Base-by-base conservation (phyloP, 495 filamentous ascomycete genomes). In the Parmelia sp. region DNA sequence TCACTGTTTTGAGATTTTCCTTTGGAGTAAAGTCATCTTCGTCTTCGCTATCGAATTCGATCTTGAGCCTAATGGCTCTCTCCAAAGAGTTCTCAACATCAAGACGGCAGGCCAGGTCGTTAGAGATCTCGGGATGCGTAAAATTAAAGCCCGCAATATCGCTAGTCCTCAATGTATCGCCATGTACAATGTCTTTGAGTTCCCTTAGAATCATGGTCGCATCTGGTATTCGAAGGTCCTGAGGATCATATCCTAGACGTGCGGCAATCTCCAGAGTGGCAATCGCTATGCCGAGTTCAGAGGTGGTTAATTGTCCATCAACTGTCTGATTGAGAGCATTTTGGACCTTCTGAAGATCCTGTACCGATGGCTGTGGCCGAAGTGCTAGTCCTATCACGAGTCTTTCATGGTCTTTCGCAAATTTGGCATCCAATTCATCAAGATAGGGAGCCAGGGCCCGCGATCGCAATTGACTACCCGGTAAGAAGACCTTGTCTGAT, bases 1-100 rank as follows among this genome's bases (percentile, higher is more conserved):
- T 79, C 1, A 69, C 66, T 11, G 73, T 73, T 19, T 60, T 68
- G 1, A 71, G 62, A 0, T 71, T 69, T 60, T 79, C 74, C n/a
- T 58, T 60, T 64, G 75, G 77, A n/a, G 71, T 66, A 62, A 74
- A 79, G 35, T 79, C 76, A 25, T 77, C 72, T 23, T 77, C 74
- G 42, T 71, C 70, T 21, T 60, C 64, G 29, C 66, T 62, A 12
- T 67, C 65, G 45, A 75, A 71, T 47, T 74, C 73, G 49, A 74
- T 65, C 11, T 72, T 68, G 55, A 59, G 67, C 47, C 65, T 72
- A n/a, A 62, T 70, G 49, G 61, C 71, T 47, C 68, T 58, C n/a
- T 56, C 75, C 55, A 62, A 72, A 14, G 42, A 66, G 8, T 36
- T 47, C 29, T 74, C 68, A 14, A 79, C 65, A 7, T 44, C 42